Evolutionary conservation across 345 rosid genomes (phyloP), one percentile per base, ranked within the genome.

Genomic region (Gossypium thurberi): DNA sequence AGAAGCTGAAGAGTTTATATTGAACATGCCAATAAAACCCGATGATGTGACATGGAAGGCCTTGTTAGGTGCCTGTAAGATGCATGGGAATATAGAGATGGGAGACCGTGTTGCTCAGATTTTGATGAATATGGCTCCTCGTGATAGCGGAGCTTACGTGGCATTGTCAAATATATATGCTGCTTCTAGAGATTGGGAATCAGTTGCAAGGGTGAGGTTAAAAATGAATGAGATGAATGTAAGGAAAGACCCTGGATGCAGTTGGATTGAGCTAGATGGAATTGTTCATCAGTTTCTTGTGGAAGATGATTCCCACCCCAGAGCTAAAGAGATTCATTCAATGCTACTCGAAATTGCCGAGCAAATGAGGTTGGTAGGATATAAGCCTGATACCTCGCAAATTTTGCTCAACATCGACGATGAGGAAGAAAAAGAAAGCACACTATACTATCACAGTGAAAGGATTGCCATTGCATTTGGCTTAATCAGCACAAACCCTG

Each of bases 171-270:
- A 88, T 75, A 84, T 90, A 69, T 85, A 87, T 79, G 90, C 90
- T 42, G 82, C 86, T 13, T 77, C 47, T 14, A 88, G 85, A 56
- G 81, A 91, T 56, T 90, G 89, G 93, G 83, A 83, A 25, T 89
- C 84, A 13, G 89, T 90, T 77, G 82, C 86, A 17, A 88, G 75
- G 58, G 75, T 87, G 76, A 87, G 95, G 77, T 68, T 86, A 74
- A 85, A 75, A 71, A 88, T 90, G 95, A 90, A 88, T 72, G 86
- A 89, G 75, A 78, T 79, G 82, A 86, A 88, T 70, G 78, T 84
- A 57, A 84, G 87, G 79, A 91, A 91, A 79, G 89, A 86, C 63
- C 94, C 90, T 0, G 96, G 93, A n/a, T 87, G 87, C 72, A 88
- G 96, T 61, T 88, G 87, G 91, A 83, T 90, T 43, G 91, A 91